A percentile compares a stretch with the other conserved stretches of the same genome.
These are phyloP conservation scores for Helicocarpus griseus DNA, from an alignment of 2,329 filamentous ascomycete species.

Conservation along the genomic window DNA sequence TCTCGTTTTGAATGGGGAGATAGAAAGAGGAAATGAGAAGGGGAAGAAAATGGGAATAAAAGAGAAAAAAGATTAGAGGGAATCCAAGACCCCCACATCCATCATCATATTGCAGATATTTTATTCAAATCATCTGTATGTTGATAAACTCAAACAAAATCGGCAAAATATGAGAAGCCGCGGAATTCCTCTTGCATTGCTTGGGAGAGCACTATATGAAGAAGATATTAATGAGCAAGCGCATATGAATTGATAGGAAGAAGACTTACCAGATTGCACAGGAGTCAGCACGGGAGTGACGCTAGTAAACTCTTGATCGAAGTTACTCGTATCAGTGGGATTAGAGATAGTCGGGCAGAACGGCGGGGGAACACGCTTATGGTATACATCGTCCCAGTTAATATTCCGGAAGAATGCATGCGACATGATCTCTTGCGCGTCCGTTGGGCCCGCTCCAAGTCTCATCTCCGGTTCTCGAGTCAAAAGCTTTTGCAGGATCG, in stretches of 20 bases:
- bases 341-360: constrained; percentile 85
- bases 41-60: constrained; percentile 6
- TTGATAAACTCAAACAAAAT: constrained; percentile 57
- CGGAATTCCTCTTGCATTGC: constrained; percentile 99
- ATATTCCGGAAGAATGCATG: constrained; percentile 97
- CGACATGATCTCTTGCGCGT: constrained; percentile 97
- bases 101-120: background rate
- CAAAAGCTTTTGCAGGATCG: constrained; percentile 92
- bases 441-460: constrained; percentile 86
- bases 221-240: background rate
- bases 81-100: constrained; percentile 7
- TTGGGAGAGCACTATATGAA: constrained; percentile 70
- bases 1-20: background rate
- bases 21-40: background rate
- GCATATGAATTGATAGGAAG: background rate
- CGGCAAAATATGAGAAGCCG: constrained; percentile 93
- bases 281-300: constrained; percentile 95
- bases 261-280: constrained; percentile 79
- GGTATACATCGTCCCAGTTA: constrained; percentile 97
- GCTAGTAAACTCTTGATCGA: constrained; percentile 96
- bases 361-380: constrained; percentile 82
- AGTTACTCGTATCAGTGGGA: constrained; percentile 98
- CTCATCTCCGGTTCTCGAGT: constrained; percentile 90
- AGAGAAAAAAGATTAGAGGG: background rate
- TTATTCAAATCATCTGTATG: background rate